Percentiles rank a stretch among this genome's conserved stretches.
phyloP scores from a whole-genome alignment of 2,329 filamentous ascomycete genomes.

The Pseudogymnoascus sp. region DNA sequence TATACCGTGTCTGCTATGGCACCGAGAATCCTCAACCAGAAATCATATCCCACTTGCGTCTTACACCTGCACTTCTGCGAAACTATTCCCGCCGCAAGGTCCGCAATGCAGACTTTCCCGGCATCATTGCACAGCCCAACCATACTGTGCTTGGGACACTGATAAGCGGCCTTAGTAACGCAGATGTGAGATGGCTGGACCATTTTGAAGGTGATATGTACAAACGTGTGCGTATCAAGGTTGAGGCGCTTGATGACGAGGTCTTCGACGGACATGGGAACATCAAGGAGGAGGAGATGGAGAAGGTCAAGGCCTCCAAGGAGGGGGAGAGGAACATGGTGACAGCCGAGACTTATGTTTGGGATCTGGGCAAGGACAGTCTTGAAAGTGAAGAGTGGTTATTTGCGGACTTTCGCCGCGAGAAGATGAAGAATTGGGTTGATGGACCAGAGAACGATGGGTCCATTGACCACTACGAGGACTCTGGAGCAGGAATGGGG shows the following conservation, averaged over 20 bases:
- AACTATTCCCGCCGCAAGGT: conserved; percentile 66
- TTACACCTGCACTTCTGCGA: conserved; percentile 68
- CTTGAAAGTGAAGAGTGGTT: conserved; percentile 80
- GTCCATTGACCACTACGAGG: neutral
- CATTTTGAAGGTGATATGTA: conserved; percentile 61
- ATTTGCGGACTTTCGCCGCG: conserved; percentile 69
- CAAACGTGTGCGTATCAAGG: conserved; percentile 40
- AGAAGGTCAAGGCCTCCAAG: conserved; percentile 14
- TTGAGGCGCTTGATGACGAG: conserved; percentile 37
- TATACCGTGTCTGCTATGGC: neutral
- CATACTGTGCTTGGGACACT: conserved; percentile 64
- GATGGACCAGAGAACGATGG: conserved; percentile 21
- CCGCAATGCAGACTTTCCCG: conserved; percentile 66
- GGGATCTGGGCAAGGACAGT: conserved; percentile 34
- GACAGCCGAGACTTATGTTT: conserved; percentile 58
- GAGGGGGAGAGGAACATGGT: conserved; percentile 39
- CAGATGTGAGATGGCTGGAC: conserved; percentile 68
- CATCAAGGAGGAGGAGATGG: conserved; percentile 12
- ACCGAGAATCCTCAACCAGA: conserved; percentile 13
- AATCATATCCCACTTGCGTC: conserved; percentile 40
- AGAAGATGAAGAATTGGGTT: conserved; percentile 54
- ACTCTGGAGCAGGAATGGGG: neutral
- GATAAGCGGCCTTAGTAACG: conserved; percentile 68
- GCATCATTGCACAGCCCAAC: conserved; percentile 49
- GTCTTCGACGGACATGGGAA: conserved; percentile 23